A percentile compares a stretch with the other conserved stretches of the same genome.
Conservation (phyloP, 108 stramenopile genomes). For the Conticribra guillardii region DNA sequence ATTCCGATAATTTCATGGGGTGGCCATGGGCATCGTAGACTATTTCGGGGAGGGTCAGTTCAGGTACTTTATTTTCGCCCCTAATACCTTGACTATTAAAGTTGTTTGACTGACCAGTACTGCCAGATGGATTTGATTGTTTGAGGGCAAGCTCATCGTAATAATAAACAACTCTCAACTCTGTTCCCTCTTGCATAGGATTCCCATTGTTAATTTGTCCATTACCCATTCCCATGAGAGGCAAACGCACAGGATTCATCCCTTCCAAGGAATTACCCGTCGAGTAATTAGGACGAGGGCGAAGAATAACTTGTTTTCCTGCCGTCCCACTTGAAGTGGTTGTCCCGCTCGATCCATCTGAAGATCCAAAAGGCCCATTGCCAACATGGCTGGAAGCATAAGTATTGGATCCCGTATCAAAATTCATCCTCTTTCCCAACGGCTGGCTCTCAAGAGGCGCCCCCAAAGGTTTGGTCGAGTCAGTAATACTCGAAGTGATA, state of each 20-base stretch:
- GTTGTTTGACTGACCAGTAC: background rate
- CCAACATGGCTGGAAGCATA: too few relatives aligned
- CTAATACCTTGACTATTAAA: background rate
- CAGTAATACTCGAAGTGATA: background rate
- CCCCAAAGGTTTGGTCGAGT: background rate
- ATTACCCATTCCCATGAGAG: background rate
- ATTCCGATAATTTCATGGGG: conserved; percentile 6
- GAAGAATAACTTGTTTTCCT: background rate
- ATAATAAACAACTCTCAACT: background rate
- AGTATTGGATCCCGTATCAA: too few relatives aligned
- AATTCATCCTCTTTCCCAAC: too few relatives aligned
- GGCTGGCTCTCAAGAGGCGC: background rate
- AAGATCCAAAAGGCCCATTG: too few relatives aligned
- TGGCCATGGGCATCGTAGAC: conserved; percentile 30
- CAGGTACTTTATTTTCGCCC: conserved; percentile 1
- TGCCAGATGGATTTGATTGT: background rate
- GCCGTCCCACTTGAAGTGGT: background rate
- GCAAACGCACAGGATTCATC: background rate
- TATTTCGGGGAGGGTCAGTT: conserved; percentile 38
- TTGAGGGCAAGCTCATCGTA: background rate
- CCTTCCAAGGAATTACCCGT: background rate
- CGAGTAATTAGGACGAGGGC: background rate
- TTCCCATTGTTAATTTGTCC: background rate
- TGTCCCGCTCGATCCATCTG: background rate
- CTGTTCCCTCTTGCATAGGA: background rate